phyloP scores from a whole-genome alignment of 164 flowering plant species.

The Malania oleifera region DNA sequence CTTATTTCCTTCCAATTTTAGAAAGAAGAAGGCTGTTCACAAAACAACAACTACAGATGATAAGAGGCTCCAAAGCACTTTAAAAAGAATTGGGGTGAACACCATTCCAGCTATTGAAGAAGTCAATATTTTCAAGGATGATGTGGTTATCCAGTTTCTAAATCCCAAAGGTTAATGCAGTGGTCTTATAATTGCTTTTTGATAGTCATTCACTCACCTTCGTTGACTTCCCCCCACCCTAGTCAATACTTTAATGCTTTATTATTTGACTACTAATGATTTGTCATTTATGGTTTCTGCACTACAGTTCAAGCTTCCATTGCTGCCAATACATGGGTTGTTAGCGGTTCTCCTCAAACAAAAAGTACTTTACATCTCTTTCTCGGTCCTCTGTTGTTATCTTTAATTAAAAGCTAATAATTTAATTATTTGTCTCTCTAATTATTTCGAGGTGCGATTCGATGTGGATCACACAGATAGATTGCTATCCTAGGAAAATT shows the following conservation, averaged over 20 bases:
- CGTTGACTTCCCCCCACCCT: not conserved
- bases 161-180: slow-evolving; percentile 47
- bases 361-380: slow-evolving; percentile 39
- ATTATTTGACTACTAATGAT: not conserved
- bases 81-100: slow-evolving; percentile 80
- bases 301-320: slow-evolving; percentile 86
- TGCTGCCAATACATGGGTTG: slow-evolving; percentile 96
- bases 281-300: slow-evolving; percentile 3
- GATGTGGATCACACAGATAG: too few species aligned
- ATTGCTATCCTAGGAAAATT: too few species aligned
- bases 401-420: too few species aligned
- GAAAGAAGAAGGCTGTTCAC: slow-evolving; percentile 98
- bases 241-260: not conserved
- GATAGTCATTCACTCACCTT: not conserved
- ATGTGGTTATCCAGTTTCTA: slow-evolving; percentile 49
- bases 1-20: slow-evolving; percentile 14
- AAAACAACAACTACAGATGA: slow-evolving; percentile 91
- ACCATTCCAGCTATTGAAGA: slow-evolving; percentile 66
- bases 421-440: too few species aligned
- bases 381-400: not conserved
- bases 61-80: slow-evolving; percentile 87
- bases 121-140: slow-evolving; percentile 72
- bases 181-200: not conserved
- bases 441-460: too few species aligned
- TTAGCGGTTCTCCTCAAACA: slow-evolving; percentile 84